Conservation (phyloP, 164 flowering plant genomes). For the Sextonia rubra region DNA sequence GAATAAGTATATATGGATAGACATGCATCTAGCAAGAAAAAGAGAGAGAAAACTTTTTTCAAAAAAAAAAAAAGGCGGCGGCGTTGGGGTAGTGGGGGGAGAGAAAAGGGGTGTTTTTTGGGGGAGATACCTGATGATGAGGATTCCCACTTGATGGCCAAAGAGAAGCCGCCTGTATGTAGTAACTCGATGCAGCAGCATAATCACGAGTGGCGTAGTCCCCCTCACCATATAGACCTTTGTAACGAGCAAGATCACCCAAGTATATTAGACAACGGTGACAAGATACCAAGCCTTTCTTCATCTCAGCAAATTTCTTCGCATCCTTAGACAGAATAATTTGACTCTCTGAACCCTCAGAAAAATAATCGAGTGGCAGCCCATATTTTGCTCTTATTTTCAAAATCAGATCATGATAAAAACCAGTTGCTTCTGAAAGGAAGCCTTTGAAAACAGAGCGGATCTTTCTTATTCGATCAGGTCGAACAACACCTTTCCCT, state of each 20-base stretch:
- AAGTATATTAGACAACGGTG: conserved; percentile 94
- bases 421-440: conserved; percentile 96
- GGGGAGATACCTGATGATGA: conserved; percentile 77
- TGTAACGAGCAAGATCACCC: conserved; percentile 95
- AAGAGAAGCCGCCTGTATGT: conserved; percentile 79
- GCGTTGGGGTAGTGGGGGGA: no score
- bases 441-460: conserved; percentile 78
- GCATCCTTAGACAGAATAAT: conserved; percentile 50
- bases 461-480: conserved; percentile 65
- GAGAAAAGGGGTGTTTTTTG: no score
- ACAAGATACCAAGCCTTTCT: conserved; percentile 82
- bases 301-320: conserved; percentile 57
- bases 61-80: no score
- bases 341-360: conserved; percentile 63
- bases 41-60: background rate
- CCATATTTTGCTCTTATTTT: conserved; percentile 92
- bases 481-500: conserved; percentile 48
- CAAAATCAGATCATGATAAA: conserved; percentile 89
- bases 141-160: conserved; percentile 95
- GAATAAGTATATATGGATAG: no score
- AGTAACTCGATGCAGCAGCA: conserved; percentile 91
- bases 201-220: conserved; percentile 73
- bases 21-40: background rate
- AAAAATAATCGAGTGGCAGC: conserved; percentile 70
- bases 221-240: conserved; percentile 83